Evolutionary conservation across 805 yeast genomes (phyloP), one percentile per base, ranked within the genome.

Genomic region (Barnettozyma pratensis): DNA sequence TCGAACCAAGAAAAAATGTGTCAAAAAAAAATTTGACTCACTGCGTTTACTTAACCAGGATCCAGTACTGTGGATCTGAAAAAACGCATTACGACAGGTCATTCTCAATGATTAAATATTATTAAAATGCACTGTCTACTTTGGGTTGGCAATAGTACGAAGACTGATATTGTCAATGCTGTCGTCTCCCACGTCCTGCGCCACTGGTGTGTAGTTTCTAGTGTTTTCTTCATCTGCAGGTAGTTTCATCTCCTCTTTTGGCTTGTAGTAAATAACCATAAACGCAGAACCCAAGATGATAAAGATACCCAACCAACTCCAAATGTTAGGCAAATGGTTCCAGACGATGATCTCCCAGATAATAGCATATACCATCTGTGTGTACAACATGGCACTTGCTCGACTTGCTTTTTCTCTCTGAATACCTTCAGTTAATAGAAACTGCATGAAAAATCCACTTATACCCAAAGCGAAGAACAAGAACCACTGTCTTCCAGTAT

Each of bases 381-480:
- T 75, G 62, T 91, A 91, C 2, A 77, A 69, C 80, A 88, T 82
- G 51, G 87, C 74, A 10, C 91, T 74, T 0, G 90, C 87, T 48
- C 86, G 75, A 4, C 89, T 81, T 0, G 96, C 95, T 51, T 73
- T 75, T 53, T 87, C 96, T 47, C 87, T 72, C 63, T 88, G 96
- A 44, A 90, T 76, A 1, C 96, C 97, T 7, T 87, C 80, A 0
- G 97, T 87, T 42, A 87, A 66, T 36, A 83, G 68, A 58, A 81
- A 83, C 64, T 91, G 97, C 83, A 85, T 85, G 51, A 81, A 67
- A 65, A 90, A 91, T 0, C 97, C 97, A 46, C 86, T 75, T 2
- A 84, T 52, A 3, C 96, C 96, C 50, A 88, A 74, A 26, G 75
- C 61, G 1, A 68, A 47, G 53, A 90, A 75, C 25, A 86, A 66